Conservation (phyloP, 2,329 filamentous ascomycete species). For the Zymoseptoria crescenta region DNA sequence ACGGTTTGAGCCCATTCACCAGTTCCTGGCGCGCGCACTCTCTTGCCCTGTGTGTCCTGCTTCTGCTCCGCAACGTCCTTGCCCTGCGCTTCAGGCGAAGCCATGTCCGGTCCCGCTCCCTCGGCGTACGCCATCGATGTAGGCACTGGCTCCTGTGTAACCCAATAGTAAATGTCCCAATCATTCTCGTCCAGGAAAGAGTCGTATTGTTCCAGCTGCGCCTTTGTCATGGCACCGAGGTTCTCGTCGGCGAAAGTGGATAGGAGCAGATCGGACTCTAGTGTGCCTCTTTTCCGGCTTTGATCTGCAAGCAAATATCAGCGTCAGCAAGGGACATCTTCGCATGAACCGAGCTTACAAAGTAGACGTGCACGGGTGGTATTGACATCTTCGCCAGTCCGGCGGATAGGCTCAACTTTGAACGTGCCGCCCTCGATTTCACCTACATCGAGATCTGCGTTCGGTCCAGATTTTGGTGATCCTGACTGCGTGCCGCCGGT, state of each 20-base stretch:
- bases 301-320: constrained; percentile 58
- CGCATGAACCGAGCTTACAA: constrained; percentile 40
- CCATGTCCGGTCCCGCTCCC: constrained; percentile 39
- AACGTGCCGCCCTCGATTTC: constrained; percentile 83
- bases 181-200: constrained; percentile 96
- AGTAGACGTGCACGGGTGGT: constrained; percentile 85
- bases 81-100: constrained; percentile 40
- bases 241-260: constrained; percentile 85
- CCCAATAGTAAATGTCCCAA: constrained; percentile 99
- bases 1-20: constrained; percentile 97
- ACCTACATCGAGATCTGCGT: constrained; percentile 67
- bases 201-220: constrained; percentile 78
- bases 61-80: constrained; percentile 23
- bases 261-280: constrained; percentile 91
- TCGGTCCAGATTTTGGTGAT: constrained; percentile 39
- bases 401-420: constrained; percentile 79
- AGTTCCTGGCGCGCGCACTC: constrained; percentile 45
- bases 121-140: constrained; percentile 52
- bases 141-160: constrained; percentile 68
- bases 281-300: constrained; percentile 88
- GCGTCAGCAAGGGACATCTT: constrained; percentile 20
- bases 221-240: constrained; percentile 62
- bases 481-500: constrained; percentile 54
- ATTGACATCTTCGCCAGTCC: constrained; percentile 70
- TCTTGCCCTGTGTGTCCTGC: constrained; percentile 25